Evolutionary conservation across 2,329 filamentous ascomycete genomes (phyloP).

Genomic region (Eutypa lata): DNA sequence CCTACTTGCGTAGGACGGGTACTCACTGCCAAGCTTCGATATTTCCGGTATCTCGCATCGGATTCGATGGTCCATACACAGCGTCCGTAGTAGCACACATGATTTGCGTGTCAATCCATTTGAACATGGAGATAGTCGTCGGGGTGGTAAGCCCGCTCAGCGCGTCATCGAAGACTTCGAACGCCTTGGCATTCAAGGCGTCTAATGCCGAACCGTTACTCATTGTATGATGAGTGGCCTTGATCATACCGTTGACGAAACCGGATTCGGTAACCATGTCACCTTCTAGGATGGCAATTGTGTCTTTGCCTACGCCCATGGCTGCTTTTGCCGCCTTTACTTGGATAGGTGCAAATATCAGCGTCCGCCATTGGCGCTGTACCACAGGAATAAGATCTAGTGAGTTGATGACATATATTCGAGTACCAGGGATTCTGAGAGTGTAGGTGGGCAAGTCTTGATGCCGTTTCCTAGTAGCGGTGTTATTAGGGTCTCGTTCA

Average conservation of each 20-base stretch:
- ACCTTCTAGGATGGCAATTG: slow-evolving; percentile 4
- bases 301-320: slow-evolving; percentile 10
- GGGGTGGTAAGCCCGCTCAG: background rate
- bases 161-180: no score
- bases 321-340: slow-evolving; percentile 2
- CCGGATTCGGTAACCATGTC: slow-evolving; percentile 12
- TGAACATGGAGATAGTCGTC: slow-evolving; percentile 3
- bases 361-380: slow-evolving; percentile 5
- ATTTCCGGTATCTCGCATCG: slow-evolving; percentile 6
- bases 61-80: slow-evolving; percentile 14
- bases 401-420: slow-evolving; percentile 9
- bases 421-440: slow-evolving; percentile 4
- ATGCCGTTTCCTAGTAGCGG: no score
- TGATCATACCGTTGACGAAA: slow-evolving; percentile 12
- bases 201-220: background rate
- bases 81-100: slow-evolving; percentile 15
- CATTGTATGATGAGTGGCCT: slow-evolving; percentile 9
- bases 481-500: no score
- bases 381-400: slow-evolving; percentile 8
- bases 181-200: no score
- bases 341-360: slow-evolving; percentile 1
- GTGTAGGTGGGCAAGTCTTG: slow-evolving; percentile 9
- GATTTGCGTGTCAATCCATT: slow-evolving; percentile 9
- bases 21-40: no score
- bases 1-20: no score